Evolutionary conservation across 2,329 filamentous ascomycete genomes (phyloP).

Genomic region (Fusarium chlamydosporum): DNA sequence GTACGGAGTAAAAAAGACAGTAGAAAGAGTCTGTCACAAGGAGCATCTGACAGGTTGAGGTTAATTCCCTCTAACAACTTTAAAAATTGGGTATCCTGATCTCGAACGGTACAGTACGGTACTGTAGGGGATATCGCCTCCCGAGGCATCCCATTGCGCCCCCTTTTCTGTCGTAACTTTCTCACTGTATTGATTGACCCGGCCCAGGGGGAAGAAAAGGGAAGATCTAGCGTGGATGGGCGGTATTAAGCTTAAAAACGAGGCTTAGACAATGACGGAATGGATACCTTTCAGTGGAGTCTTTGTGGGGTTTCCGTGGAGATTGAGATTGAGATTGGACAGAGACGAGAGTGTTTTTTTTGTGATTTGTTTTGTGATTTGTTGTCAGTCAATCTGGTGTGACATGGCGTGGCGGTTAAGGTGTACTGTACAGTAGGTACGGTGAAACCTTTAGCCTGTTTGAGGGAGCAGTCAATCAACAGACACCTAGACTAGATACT

Average conservation of each 20-base stretch:
- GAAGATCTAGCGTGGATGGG: slow-evolving; percentile 32
- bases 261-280: slow-evolving; percentile 38
- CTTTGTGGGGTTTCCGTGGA: slow-evolving; percentile 7
- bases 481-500: background rate
- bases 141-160: slow-evolving; percentile 22
- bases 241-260: slow-evolving; percentile 39
- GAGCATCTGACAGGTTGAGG: background rate
- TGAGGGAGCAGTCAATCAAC: background rate
- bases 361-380: slow-evolving; percentile 21
- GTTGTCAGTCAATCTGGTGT: background rate
- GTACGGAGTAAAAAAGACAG: background rate
- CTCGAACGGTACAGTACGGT: background rate
- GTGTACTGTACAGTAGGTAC: too few relatives aligned
- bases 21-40: slow-evolving; percentile 9
- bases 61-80: slow-evolving; percentile 1
- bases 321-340: slow-evolving; percentile 14
- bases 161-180: slow-evolving; percentile 8
- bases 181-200: too few relatives aligned
- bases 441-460: background rate
- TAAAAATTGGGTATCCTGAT: slow-evolving; percentile 20
- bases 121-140: slow-evolving; percentile 1
- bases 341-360: background rate
- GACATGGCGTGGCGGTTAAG: slow-evolving; percentile 12
- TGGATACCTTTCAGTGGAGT: slow-evolving; percentile 10
- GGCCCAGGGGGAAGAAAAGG: background rate